Evolutionary conservation across 148 eudicot genomes (phyloP).

Genomic region (Salicornia ramosissima): DNA sequence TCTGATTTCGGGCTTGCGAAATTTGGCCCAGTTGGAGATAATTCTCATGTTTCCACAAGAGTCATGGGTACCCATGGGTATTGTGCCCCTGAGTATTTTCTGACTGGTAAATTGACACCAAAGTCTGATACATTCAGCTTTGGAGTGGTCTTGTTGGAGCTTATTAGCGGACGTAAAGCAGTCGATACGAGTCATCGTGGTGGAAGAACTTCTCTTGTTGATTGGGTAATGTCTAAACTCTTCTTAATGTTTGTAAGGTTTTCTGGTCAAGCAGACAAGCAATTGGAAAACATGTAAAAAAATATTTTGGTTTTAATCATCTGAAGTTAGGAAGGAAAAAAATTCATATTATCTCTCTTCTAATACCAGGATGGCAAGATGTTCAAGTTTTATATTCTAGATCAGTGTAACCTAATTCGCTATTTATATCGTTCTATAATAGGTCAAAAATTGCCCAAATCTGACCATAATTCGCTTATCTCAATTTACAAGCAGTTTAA

Average conservation of each 20-base stretch:
- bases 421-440: too few relatives aligned
- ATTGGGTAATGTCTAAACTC: conserved; percentile 26
- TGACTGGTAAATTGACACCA: conserved; percentile 50
- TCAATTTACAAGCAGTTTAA: too few relatives aligned
- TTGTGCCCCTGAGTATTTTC: conserved; percentile 76
- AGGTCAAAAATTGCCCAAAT: too few relatives aligned
- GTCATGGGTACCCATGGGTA: conserved; percentile 80
- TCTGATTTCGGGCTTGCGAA: conserved; percentile 80
- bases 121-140: conserved; percentile 66
- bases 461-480: too few relatives aligned
- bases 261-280: too few relatives aligned
- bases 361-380: too few relatives aligned
- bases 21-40: conserved; percentile 58
- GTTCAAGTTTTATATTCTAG: too few relatives aligned
- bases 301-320: too few relatives aligned
- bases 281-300: too few relatives aligned
- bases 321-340: too few relatives aligned
- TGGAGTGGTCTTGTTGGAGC: conserved; percentile 66
- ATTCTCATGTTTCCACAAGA: conserved; percentile 61
- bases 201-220: conserved; percentile 26
- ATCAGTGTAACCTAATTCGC: too few relatives aligned
- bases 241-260: neutral
- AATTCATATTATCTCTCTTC: too few relatives aligned
- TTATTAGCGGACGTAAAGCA: conserved; percentile 55
- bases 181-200: conserved; percentile 23